Conservation (phyloP, 202 grass and related monocot species). For the Sporobolus alterniflorus region DNA sequence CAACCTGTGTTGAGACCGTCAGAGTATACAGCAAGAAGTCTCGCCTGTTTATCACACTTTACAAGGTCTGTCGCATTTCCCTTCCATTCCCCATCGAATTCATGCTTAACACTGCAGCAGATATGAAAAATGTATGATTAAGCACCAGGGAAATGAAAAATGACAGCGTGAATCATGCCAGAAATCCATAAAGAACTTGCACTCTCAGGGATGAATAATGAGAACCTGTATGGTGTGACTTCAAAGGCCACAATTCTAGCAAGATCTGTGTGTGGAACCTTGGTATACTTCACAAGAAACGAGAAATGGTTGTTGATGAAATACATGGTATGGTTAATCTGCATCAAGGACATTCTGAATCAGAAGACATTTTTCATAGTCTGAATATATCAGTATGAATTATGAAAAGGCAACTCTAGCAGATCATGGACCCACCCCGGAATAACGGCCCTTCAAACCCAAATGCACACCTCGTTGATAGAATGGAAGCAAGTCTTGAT, state of each 20-base stretch:
- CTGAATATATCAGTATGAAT: no score
- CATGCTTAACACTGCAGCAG: constrained; percentile 68
- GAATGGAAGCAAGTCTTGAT: constrained; percentile 50
- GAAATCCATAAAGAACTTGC: neutral
- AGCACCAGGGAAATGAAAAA: no score
- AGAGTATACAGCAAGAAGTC: constrained; percentile 49
- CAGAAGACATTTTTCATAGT: constrained; percentile 3
- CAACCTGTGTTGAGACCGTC: constrained; percentile 76
- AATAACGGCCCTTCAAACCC: constrained; percentile 79
- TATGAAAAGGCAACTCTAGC: neutral
- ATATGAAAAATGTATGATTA: constrained; percentile 12
- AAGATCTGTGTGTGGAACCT: constrained; percentile 61
- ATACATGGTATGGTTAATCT: constrained; percentile 88
- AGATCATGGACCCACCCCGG: constrained; percentile 60
- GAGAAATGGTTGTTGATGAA: constrained; percentile 87
- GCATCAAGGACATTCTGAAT: constrained; percentile 32
- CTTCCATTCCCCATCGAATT: constrained; percentile 75
- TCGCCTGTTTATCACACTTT: constrained; percentile 71
- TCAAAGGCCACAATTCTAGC: constrained; percentile 90
- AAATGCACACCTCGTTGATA: constrained; percentile 88
- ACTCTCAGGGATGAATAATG: neutral
- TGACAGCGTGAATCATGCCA: neutral
- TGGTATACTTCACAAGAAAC: constrained; percentile 80
- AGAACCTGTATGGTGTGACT: constrained; percentile 78
- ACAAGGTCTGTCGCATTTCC: constrained; percentile 48